Conservation (phyloP, 352 stramenopile species). For the Pythium aphanidermatum region DNA sequence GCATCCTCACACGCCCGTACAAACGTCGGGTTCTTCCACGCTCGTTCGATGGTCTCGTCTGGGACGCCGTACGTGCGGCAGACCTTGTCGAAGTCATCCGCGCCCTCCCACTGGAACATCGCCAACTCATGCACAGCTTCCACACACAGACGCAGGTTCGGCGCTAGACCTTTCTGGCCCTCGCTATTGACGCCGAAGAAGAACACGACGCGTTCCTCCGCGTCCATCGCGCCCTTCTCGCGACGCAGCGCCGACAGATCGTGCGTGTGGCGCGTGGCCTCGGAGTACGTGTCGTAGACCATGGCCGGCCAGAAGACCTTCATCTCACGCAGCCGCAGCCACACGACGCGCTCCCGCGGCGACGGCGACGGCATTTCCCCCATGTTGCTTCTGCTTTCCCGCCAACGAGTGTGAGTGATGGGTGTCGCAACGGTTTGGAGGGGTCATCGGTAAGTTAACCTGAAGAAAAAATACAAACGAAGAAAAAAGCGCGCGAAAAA, state of each 20-base stretch:
- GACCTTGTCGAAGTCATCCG: slow-evolving; percentile 31
- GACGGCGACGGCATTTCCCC: slow-evolving; percentile 1
- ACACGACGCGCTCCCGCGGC: slow-evolving; percentile 21
- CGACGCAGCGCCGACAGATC: slow-evolving; percentile 35
- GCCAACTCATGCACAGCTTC: slow-evolving; percentile 33
- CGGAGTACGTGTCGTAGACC: slow-evolving; percentile 55
- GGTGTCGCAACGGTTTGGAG: too few species aligned
- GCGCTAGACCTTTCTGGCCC: slow-evolving; percentile 29
- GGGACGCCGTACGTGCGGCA: slow-evolving; percentile 27
- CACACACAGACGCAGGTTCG: slow-evolving; percentile 48
- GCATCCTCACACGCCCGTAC: slow-evolving; percentile 45
- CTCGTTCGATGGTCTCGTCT: slow-evolving; percentile 30
- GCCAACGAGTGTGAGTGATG: too few species aligned
- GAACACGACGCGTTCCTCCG: slow-evolving; percentile 68
- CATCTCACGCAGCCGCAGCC: slow-evolving; percentile 49
- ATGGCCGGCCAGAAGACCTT: slow-evolving; percentile 67
- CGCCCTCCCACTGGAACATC: slow-evolving; percentile 11
- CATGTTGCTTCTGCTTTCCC: background rate
- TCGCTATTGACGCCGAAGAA: slow-evolving; percentile 70
- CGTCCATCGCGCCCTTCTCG: slow-evolving; percentile 47
- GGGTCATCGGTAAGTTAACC: too few species aligned
- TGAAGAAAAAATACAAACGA: too few species aligned
- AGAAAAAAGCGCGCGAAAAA: too few species aligned
- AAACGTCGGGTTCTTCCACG: slow-evolving; percentile 42
- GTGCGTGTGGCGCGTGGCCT: slow-evolving; percentile 34